Conservation (phyloP, 331 rosid species). For the Ulmus americana region DNA sequence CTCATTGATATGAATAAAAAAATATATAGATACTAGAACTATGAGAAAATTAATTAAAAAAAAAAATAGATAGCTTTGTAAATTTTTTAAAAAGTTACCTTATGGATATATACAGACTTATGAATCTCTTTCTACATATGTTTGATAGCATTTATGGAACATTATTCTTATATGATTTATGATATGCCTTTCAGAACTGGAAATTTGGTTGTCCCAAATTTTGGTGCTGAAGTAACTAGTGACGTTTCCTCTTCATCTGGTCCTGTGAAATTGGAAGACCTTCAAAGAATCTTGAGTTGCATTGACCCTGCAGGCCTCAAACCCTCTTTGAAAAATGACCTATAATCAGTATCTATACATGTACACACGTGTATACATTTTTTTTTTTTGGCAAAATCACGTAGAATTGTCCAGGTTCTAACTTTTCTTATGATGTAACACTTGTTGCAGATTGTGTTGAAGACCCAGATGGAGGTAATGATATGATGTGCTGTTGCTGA, state of each 20-base stretch:
- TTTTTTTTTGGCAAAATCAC: not conserved
- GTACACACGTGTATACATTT: not conserved
- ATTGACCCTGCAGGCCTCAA: constrained; percentile 64
- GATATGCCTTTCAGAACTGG: constrained; percentile 43
- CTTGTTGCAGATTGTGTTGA: constrained; percentile 47
- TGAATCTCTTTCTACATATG: not conserved
- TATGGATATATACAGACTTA: too few relatives aligned
- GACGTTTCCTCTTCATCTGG: constrained; percentile 57
- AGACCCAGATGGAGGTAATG: constrained; percentile 83
- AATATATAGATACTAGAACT: too few relatives aligned
- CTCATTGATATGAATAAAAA: too few relatives aligned
- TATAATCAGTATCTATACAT: not conserved
- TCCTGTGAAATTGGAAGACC: constrained; percentile 81
- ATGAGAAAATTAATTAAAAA: too few relatives aligned
- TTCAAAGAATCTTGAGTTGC: constrained; percentile 74
- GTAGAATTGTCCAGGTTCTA: constrained; percentile 26
- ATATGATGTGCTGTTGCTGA: constrained; percentile 8
- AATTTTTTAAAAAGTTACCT: too few relatives aligned
- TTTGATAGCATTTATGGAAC: not conserved
- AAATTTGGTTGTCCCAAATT: constrained; percentile 46
- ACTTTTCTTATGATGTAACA: constrained; percentile 27
- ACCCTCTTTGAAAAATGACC: not conserved
- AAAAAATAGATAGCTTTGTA: too few relatives aligned
- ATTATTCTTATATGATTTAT: constrained; percentile 12
- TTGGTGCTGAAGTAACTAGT: constrained; percentile 51